phyloP scores from a whole-genome alignment of 2,329 filamentous ascomycete genomes.

The Fusarium subtropicale region DNA sequence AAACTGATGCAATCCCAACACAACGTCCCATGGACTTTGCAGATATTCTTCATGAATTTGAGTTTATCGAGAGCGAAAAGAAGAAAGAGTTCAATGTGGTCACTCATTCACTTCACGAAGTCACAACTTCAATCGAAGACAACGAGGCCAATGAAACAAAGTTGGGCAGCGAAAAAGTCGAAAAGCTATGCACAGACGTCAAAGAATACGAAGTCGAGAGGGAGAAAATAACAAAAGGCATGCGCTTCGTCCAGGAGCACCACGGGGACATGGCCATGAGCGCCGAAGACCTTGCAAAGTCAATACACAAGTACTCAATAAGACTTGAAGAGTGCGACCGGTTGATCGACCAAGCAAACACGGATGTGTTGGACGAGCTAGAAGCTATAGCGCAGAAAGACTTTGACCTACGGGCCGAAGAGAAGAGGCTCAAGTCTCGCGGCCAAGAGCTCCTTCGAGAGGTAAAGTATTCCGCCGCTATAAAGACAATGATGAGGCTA shows the following conservation, averaged over 20 bases:
- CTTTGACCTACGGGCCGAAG: not conserved
- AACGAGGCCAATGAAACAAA: not conserved
- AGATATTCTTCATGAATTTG: not conserved
- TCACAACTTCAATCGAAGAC: not conserved
- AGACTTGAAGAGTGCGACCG: not conserved
- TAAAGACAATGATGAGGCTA: slow-evolving; percentile 1
- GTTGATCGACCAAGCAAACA: slow-evolving; percentile 4
- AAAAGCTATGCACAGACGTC: not conserved
- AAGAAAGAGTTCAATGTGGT: not conserved
- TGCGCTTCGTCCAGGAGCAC: not conserved
- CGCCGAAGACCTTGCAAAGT: not conserved
- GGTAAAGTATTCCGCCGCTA: not conserved
- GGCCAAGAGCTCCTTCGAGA: not conserved
- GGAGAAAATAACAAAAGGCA: not conserved
- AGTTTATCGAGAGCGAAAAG: not conserved
- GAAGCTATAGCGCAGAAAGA: not conserved
- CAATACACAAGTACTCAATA: not conserved
- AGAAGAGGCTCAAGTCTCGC: not conserved
- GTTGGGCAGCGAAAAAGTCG: not conserved
- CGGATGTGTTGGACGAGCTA: not conserved
- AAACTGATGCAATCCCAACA: not conserved
- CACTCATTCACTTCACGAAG: not conserved
- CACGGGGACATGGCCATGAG: not conserved
- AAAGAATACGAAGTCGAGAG: slow-evolving; percentile 7
- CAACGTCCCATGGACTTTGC: not conserved